Percentiles rank a stretch among this genome's conserved stretches.
phyloP scores from a whole-genome alignment of 768 basidiomycete species.

The Tulasnella calospora region DNA sequence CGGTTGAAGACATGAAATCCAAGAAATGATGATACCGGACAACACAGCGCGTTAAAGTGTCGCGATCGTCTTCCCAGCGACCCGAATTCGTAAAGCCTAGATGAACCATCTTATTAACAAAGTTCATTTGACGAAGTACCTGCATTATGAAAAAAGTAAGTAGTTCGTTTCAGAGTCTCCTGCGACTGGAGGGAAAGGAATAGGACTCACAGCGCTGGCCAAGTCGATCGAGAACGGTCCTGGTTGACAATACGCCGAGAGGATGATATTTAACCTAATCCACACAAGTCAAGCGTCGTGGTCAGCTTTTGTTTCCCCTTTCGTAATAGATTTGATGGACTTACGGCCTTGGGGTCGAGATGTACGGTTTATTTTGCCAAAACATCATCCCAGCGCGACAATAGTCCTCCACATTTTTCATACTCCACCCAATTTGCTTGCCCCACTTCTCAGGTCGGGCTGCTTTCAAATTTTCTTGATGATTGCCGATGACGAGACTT shows the following conservation, averaged over 20 bases:
- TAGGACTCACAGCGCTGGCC: constrained; percentile 20
- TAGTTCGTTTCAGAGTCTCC: not conserved
- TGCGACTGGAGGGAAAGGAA: not conserved
- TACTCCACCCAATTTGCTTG: not conserved
- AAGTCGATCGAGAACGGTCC: constrained; percentile 35
- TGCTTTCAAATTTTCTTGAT: not conserved
- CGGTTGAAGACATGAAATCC: constrained; percentile 23
- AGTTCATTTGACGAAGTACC: constrained; percentile 28
- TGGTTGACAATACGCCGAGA: constrained; percentile 72
- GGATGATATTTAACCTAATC: constrained; percentile 66
- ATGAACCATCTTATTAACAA: constrained; percentile 27
- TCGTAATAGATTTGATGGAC: not conserved
- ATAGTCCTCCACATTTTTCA: not conserved
- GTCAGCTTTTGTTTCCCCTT: constrained; percentile 34
- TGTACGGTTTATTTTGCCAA: not conserved
- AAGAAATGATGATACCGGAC: constrained; percentile 29
- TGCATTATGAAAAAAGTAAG: not conserved
- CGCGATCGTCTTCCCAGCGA: not conserved
- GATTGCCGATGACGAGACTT: not conserved
- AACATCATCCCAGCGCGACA: not conserved
- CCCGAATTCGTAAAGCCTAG: constrained; percentile 26
- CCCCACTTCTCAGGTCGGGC: not conserved
- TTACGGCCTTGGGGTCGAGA: not conserved
- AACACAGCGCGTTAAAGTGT: constrained; percentile 24
- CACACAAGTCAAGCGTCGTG: constrained; percentile 40